Percentiles rank a stretch among this genome's conserved stretches.
Evolutionary conservation across 2,329 filamentous ascomycete species (phyloP).

Genomic region (Rugonectria rugulosa): DNA sequence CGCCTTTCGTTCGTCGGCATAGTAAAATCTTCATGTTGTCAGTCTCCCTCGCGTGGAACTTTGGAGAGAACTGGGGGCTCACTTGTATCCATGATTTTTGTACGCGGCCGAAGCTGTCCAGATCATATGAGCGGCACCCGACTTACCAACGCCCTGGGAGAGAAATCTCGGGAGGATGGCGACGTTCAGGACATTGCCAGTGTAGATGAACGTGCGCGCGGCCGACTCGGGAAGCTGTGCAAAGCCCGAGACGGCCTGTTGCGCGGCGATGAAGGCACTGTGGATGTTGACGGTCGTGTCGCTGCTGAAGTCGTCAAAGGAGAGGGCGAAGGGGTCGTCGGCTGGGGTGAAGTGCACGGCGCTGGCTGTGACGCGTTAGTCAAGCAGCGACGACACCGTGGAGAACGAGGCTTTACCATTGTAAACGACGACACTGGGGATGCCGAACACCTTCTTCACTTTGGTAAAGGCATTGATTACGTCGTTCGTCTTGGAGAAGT

Average conservation of each 20-base stretch:
- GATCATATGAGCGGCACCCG: conserved; percentile 42
- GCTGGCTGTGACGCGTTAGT: conserved; percentile 7
- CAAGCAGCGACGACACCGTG: neutral
- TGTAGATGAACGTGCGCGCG: conserved; percentile 53
- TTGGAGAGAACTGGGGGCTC: conserved; percentile 11
- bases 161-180: conserved; percentile 43
- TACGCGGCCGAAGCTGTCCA: conserved; percentile 44
- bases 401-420: conserved; percentile 26
- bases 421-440: conserved; percentile 35
- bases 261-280: conserved; percentile 25
- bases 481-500: conserved; percentile 44
- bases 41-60: neutral
- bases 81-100: conserved; percentile 45
- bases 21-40: conserved; percentile 55
- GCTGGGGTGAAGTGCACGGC: conserved; percentile 10
- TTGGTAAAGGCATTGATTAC: conserved; percentile 24
- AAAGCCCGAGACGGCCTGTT: conserved; percentile 25
- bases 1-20: conserved; percentile 54
- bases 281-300: conserved; percentile 18
- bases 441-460: conserved; percentile 27
- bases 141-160: conserved; percentile 50
- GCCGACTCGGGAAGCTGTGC: conserved; percentile 38
- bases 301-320: conserved; percentile 18
- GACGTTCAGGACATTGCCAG: conserved; percentile 51
- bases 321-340: conserved; percentile 20